Evolutionary conservation across 2,329 filamentous ascomycete species (phyloP), one percentile per base, ranked within the genome.

Genomic region (Periconia sp.): DNA sequence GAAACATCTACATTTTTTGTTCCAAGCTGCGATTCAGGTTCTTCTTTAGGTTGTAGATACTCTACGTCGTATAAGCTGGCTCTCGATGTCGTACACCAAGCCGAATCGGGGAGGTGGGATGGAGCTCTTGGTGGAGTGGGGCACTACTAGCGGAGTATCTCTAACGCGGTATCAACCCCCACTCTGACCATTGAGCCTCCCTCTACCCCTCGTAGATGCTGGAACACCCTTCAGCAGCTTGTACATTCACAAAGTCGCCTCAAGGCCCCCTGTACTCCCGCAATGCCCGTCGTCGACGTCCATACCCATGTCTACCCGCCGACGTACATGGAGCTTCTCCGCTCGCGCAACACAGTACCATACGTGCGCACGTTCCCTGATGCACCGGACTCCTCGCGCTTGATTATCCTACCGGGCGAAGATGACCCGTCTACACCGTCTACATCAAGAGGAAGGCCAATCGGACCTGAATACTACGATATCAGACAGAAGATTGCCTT

Each of bases 401-500:
- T 89, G 43, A 83, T 88, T 48, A 83, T 88, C 41, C 76, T 88
- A 4, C 79, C 83, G 2, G 72, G 76, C 37, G 74, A 81, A 54
- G 78, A 84, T 63, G 70, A 78, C 17, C 67, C 77, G 2, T 73
- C 75, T 15, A 82, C 78, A 31, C 69, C 70, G 1, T 70, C 68
- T 10, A 71, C 69, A 8, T 80, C 83, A 7, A 85, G 88, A 3
- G 92, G 91, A 25, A 84, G 92, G 3, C 91, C 92, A 3, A 83
- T 96, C 30, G 92, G 90, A 16, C 77, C 83, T 1, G 88, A 92
- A 59, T 96, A 92, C 76, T 89, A 86, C 50, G 88, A 89, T 31
- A 85, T 95, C 44, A 73, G 77, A 12, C 79, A 89, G 57, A 96
- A 96, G 64, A 78, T 96, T 11, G 78, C 83, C 35, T 96, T 96